A percentile compares a stretch with the other conserved stretches of the same genome.
These are phyloP conservation scores for Platanus orientalis DNA, from an alignment of 164 flowering plant genomes.

Conservation along the genomic window DNA sequence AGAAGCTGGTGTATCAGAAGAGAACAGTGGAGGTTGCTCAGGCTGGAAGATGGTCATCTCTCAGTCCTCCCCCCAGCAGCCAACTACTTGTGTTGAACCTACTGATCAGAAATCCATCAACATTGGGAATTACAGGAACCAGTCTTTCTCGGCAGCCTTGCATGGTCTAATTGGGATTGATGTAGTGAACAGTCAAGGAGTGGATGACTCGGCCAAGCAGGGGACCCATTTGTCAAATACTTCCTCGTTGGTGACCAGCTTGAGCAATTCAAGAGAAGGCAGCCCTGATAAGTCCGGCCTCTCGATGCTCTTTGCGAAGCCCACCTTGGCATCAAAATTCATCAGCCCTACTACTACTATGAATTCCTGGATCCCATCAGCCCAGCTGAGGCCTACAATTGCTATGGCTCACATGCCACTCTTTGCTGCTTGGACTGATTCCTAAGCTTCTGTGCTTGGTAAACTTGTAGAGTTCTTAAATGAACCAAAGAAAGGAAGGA, in stretches of 20 bases:
- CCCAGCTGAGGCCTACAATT: slow-evolving; percentile 42
- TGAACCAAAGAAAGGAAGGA: no score
- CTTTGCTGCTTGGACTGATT: no score
- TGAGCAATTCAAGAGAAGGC: no score
- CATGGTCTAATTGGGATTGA: slow-evolving; percentile 49
- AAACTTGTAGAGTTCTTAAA: slow-evolving; percentile 16
- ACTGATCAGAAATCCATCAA: no score
- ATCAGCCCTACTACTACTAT: slow-evolving; percentile 18
- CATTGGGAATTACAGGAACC: no score
- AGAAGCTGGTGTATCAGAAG: no score
- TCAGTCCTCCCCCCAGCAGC: no score
- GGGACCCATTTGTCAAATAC: no score
- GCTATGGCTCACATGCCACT: slow-evolving; percentile 65
- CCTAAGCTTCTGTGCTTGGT: slow-evolving; percentile 12
- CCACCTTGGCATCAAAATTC: slow-evolving; percentile 30
- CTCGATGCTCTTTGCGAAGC: slow-evolving; percentile 34
- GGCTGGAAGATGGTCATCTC: slow-evolving; percentile 47
- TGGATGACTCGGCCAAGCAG: slow-evolving; percentile 45
- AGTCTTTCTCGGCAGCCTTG: slow-evolving; percentile 31
- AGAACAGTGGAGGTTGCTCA: no score
- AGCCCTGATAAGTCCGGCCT: slow-evolving; percentile 54
- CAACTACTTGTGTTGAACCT: no score
- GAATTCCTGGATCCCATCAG: slow-evolving; percentile 50
- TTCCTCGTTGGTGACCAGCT: no score
- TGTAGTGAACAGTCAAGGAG: slow-evolving; percentile 13